Conservation (phyloP, 345 rosid genomes). For the Lepidium aucheri region DNA sequence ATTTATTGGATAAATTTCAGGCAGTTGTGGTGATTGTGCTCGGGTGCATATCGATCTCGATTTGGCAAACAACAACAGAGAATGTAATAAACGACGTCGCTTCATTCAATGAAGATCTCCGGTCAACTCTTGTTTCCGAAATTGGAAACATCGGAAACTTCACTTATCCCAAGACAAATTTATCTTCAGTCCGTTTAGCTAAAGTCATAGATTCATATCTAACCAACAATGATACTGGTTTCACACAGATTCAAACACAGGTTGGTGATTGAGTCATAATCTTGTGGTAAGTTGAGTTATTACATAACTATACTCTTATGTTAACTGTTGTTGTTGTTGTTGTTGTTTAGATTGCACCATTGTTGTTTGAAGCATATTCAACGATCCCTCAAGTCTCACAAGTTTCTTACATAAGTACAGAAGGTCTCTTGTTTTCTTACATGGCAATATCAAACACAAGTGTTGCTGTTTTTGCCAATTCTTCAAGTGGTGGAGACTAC, state of each 20-base stretch:
- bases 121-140: slow-evolving; percentile 10
- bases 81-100: not conserved
- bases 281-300: not conserved
- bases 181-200: slow-evolving; percentile 17
- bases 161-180: not conserved
- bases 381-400: slow-evolving; percentile 23
- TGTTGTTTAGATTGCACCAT: slow-evolving; percentile 6
- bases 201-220: slow-evolving; percentile 12
- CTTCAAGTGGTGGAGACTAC: slow-evolving; percentile 10
- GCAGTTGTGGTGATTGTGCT: not conserved
- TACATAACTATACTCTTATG: not conserved
- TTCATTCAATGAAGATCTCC: not conserved
- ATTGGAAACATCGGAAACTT: slow-evolving; percentile 13
- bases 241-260: slow-evolving; percentile 15
- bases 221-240: not conserved
- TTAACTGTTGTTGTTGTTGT: not conserved
- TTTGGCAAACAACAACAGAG: slow-evolving; percentile 9
- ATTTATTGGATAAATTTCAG: not conserved
- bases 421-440: slow-evolving; percentile 19
- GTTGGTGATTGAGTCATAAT: not conserved
- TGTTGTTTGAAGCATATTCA: slow-evolving; percentile 20
- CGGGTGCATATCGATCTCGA: not conserved
- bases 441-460: not conserved
- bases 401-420: slow-evolving; percentile 4
- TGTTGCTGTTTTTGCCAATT: slow-evolving; percentile 15